These are phyloP conservation scores for Rhizopus microsporus DNA, from an alignment of 371 early-diverging fungal species.

Conservation along the genomic window DNA sequence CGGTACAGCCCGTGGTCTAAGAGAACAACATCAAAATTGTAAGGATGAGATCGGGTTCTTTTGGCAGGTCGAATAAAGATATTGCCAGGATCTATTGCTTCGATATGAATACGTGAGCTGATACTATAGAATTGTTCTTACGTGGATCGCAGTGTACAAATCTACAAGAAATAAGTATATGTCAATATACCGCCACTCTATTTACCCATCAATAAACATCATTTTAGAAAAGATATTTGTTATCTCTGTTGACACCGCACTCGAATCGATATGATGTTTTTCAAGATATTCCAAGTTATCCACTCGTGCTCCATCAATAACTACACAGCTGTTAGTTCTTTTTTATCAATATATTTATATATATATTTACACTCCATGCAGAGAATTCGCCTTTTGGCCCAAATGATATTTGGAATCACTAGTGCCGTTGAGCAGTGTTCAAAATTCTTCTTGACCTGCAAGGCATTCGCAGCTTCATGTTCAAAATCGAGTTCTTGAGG, in stretches of 20 bases:
- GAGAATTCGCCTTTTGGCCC: constrained; percentile 65
- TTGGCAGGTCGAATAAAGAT: constrained; percentile 68
- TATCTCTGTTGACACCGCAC: constrained; percentile 73
- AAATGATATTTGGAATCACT: constrained; percentile 68
- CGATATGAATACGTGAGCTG: neutral
- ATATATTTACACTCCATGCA: constrained; percentile 75
- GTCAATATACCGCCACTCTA: neutral
- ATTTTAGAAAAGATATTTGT: constrained; percentile 82
- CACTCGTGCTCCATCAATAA: constrained; percentile 73
- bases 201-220: constrained; percentile 86
- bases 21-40: constrained; percentile 87
- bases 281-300: constrained; percentile 75
- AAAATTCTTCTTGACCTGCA: constrained; percentile 55
- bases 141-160: constrained; percentile 84
- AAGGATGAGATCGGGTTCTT: constrained; percentile 44
- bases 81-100: constrained; percentile 66
- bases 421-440: constrained; percentile 35
- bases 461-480: constrained; percentile 77
- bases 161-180: constrained; percentile 14
- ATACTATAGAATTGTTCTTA: constrained; percentile 19
- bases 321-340: constrained; percentile 17
- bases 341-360: neutral
- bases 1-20: constrained; percentile 95
- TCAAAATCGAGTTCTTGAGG: constrained; percentile 89
- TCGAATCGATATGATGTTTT: constrained; percentile 68